Base-by-base conservation (phyloP, 139 green algal species). In the Spirogloea muscicola region DNA sequence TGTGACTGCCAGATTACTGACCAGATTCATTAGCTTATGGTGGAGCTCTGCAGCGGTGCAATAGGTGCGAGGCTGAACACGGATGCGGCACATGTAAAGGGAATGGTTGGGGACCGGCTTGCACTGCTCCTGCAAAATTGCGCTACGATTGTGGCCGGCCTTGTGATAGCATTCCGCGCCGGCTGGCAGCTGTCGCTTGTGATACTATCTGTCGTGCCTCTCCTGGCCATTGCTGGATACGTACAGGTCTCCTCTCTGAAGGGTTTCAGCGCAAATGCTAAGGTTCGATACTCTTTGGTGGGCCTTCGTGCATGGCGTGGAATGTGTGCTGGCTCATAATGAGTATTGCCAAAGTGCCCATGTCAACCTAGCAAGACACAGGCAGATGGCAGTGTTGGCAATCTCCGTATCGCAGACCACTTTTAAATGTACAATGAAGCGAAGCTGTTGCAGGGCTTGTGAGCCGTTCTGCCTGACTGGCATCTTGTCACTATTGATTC, bases 101-200 rank as follows among this genome's bases (percentile, higher is more conserved):
- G 13, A 36, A 74, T 80, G 46, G 79, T 77, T 21, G 76, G 81
- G 3, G 59, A 81, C 37, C 40, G 21, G 16, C 36, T 84, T n/a
- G 71, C 65, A 5, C 34, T 68, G 10, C 7, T 74, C 1, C 46
- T 80, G 36, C 74, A 86, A 59, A 75, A 75, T n/a, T 25, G 51
- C 0, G 58, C 38, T n/a, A 68, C 74, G 0, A 44, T 86, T 31
- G 3, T 79, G 6, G 57, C 61, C 27, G 82, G 82, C n/a, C 42
- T 86, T 42, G 44, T 61, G 16, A 64, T 86, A 25, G 74, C 82
- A 9, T 82, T 86, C 46, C 34, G 33, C 10, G 73, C 82, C 27
- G 64, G 52, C 57, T 81, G 68, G 68, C 78, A 80, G 58, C 80
- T 80, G 25, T 64, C 79, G 9, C 51, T 82, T 3, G 79, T 85